Evolutionary conservation across 2,329 filamentous ascomycete genomes (phyloP).

Genomic region (Trichothecium sympodiale): DNA sequence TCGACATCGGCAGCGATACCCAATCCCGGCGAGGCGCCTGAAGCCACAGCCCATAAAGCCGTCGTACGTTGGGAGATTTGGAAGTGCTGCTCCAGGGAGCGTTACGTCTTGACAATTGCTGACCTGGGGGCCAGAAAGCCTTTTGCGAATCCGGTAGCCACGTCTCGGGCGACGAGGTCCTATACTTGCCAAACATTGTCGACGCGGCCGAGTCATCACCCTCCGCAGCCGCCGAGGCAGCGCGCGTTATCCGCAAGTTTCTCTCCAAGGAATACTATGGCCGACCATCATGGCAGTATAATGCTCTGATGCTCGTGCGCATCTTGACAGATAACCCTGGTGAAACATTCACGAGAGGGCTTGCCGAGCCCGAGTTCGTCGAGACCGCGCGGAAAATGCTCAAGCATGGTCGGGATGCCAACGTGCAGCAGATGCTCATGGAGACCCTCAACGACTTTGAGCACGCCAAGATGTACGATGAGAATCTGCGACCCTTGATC

Average conservation of each 20-base stretch:
- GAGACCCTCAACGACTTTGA: conserved; percentile 78
- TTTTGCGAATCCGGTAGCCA: conserved; percentile 70
- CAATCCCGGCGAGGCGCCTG: conserved; percentile 44
- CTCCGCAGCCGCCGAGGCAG: conserved; percentile 69
- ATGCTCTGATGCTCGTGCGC: conserved; percentile 87
- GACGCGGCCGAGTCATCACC: conserved; percentile 91
- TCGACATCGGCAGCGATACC: conserved; percentile 14
- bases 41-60: conserved; percentile 52
- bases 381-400: conserved; percentile 65
- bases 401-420: conserved; percentile 57
- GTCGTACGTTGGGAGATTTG: conserved; percentile 42
- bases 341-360: conserved; percentile 76
- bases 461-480: conserved; percentile 59
- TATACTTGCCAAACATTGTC: conserved; percentile 87
- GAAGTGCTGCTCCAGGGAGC: neutral
- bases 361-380: conserved; percentile 70
- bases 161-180: conserved; percentile 70
- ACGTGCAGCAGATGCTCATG: conserved; percentile 74
- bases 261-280: conserved; percentile 60
- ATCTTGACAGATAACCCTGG: conserved; percentile 92
- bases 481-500: conserved; percentile 58
- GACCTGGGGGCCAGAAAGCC: conserved; percentile 43
- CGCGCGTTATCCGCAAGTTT: conserved; percentile 70
- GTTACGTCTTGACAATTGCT: conserved; percentile 9
- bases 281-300: conserved; percentile 72